Conservation (phyloP, 73 alveolate species). For the Loxodes magnus region DNA sequence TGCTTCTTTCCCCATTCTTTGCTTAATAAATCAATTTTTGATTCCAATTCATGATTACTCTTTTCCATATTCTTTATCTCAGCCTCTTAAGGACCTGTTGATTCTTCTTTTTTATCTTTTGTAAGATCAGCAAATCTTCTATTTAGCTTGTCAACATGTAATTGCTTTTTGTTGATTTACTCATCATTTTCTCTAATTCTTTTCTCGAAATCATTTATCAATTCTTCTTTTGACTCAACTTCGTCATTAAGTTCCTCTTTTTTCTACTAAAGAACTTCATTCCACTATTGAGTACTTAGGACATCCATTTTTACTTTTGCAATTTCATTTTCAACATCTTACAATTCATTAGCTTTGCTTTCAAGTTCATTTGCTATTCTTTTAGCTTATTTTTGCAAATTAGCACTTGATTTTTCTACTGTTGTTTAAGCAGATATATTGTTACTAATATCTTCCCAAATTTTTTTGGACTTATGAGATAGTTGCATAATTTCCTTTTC, state of each 20-base stretch:
- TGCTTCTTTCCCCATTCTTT: conserved; percentile 91
- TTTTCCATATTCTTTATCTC: conserved; percentile 68
- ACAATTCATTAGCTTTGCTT: conserved; percentile 84
- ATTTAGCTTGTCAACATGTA: conserved; percentile 87
- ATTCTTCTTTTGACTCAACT: conserved; percentile 79
- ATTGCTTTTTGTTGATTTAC: conserved; percentile 82
- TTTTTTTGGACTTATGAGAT: conserved; percentile 79
- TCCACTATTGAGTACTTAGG: conserved; percentile 81
- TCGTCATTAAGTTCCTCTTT: conserved; percentile 77
- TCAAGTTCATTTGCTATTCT: conserved; percentile 55
- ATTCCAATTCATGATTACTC: conserved; percentile 57
- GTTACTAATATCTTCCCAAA: conserved; percentile 82
- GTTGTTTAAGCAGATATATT: conserved; percentile 85
- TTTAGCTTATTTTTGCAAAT: conserved; percentile 71
- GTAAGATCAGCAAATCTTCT: conserved; percentile 78
- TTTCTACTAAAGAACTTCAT: conserved; percentile 75
- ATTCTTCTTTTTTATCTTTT: conserved; percentile 74
- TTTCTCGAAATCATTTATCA: conserved; percentile 66
- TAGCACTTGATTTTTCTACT: conserved; percentile 81
- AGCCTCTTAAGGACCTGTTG: conserved; percentile 91
- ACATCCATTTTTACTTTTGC: conserved; percentile 92
- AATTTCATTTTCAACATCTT: conserved; percentile 88
- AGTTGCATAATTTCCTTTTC: conserved; percentile 85
- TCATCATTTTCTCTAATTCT: conserved; percentile 80
- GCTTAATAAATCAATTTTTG: conserved; percentile 65